These are phyloP conservation scores for Tulasnella sp. DNA, from an alignment of 768 basidiomycete genomes.

Conservation along the genomic window DNA sequence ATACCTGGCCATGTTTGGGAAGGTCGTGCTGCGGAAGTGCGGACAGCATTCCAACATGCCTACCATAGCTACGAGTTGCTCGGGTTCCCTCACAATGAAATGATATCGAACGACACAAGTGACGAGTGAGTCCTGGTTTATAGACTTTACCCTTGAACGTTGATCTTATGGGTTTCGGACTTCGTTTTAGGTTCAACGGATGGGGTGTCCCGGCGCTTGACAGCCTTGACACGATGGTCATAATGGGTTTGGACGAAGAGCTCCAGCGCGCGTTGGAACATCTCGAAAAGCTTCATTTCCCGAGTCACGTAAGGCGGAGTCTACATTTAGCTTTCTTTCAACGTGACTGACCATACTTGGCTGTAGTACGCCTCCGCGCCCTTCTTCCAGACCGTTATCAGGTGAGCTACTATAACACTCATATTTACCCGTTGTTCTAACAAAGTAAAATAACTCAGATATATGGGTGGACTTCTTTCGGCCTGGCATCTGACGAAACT, in stretches of 20 bases:
- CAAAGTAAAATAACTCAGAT: conserved; percentile 30
- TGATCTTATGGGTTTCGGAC: not conserved
- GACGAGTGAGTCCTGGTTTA: conserved; percentile 26
- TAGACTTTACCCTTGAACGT: not conserved
- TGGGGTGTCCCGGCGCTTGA: conserved; percentile 42
- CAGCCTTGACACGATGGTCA: conserved; percentile 42
- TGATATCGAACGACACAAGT: conserved; percentile 28
- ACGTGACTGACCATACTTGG: not conserved
- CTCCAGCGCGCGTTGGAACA: conserved; percentile 40
- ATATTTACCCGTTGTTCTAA: conserved; percentile 39
- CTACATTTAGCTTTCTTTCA: not conserved
- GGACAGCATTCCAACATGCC: conserved; percentile 31
- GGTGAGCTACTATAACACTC: not conserved
- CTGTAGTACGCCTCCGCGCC: not conserved
- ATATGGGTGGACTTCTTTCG: conserved; percentile 46
- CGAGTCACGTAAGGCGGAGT: conserved; percentile 4
- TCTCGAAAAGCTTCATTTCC: conserved; percentile 27
- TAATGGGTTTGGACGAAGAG: conserved; percentile 42
- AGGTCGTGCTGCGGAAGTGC: conserved; percentile 29
- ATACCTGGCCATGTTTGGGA: conserved; percentile 18
- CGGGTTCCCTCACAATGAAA: conserved; percentile 32
- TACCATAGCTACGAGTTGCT: conserved; percentile 31
- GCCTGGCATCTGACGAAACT: conserved; percentile 42
- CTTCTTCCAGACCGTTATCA: conserved; percentile 43
- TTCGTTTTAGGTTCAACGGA: conserved; percentile 31